Evolutionary conservation across 495 filamentous ascomycete species (phyloP).

Genomic region (Trypethelium eluteriae): DNA sequence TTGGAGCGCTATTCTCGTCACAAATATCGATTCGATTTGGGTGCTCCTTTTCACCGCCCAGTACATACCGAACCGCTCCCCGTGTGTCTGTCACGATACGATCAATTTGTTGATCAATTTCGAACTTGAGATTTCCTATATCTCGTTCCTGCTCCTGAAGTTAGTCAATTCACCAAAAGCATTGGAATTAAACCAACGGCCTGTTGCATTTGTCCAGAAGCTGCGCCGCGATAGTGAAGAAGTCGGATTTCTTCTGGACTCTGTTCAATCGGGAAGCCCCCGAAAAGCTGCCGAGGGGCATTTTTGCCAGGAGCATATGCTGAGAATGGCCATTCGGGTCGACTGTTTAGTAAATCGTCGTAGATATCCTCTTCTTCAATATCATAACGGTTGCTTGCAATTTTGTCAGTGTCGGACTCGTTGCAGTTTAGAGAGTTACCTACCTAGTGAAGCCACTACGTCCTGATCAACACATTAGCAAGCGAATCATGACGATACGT

Average conservation of each 20-base stretch:
- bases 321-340: slow-evolving; percentile 76
- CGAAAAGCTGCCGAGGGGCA: slow-evolving; percentile 71
- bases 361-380: slow-evolving; percentile 52
- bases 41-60: slow-evolving; percentile 61
- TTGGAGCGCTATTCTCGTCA: slow-evolving; percentile 33
- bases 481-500: not conserved
- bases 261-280: slow-evolving; percentile 67
- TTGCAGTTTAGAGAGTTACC: not conserved
- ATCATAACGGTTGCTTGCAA: slow-evolving; percentile 33
- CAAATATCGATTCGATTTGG: slow-evolving; percentile 73
- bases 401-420: not conserved
- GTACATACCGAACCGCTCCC: slow-evolving; percentile 64
- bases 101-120: slow-evolving; percentile 62
- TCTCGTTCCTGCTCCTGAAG: slow-evolving; percentile 46
- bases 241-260: slow-evolving; percentile 76
- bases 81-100: slow-evolving; percentile 56
- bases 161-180: not conserved
- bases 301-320: slow-evolving; percentile 66
- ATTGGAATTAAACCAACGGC: not conserved
- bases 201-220: slow-evolving; percentile 51
- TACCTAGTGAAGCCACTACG: not conserved
- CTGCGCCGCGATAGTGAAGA: slow-evolving; percentile 52
- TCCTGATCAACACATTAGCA: not conserved
- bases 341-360: slow-evolving; percentile 57
- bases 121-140: slow-evolving; percentile 49